A percentile compares a stretch with the other conserved stretches of the same genome.
These are phyloP conservation scores for Allium cepa DNA, from an alignment of 106 monocot genomes.

Conservation along the genomic window DNA sequence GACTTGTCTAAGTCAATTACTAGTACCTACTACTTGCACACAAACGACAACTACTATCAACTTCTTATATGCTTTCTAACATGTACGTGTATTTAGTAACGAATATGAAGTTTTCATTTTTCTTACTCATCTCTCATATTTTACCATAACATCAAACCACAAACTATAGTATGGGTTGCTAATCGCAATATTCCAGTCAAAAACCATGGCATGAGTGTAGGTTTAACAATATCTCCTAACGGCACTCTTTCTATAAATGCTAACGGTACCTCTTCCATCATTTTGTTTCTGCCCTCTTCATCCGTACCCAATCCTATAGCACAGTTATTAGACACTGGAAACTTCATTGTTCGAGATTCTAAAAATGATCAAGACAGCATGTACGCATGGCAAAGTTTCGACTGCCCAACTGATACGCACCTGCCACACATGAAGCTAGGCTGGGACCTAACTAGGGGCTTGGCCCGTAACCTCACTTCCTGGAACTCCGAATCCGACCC, in stretches of 20 bases:
- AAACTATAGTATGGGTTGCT: constrained; percentile 17
- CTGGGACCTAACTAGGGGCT: background rate
- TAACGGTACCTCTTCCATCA: background rate
- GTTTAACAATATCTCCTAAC: background rate
- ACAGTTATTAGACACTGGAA: constrained; percentile 17
- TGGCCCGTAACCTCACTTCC: background rate
- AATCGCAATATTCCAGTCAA: constrained; percentile 6
- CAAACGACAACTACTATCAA: no score
- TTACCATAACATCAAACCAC: constrained; percentile 11
- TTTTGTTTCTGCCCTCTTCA: background rate
- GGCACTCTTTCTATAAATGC: constrained; percentile 3
- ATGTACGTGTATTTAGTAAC: no score
- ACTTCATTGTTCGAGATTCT: constrained; percentile 6
- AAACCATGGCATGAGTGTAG: background rate
- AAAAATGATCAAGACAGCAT: background rate
- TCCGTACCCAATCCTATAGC: background rate
- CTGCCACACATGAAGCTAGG: constrained; percentile 21
- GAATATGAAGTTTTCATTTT: background rate
- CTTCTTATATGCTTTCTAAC: no score
- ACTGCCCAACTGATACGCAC: constrained; percentile 13
- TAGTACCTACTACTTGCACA: no score
- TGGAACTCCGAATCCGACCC: constrained; percentile 17
- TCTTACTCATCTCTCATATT: background rate
- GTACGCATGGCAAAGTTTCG: constrained; percentile 18
- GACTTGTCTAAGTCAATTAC: no score